Base-by-base conservation (phyloP, 352 stramenopile genomes). In the Pythium dissimile region DNA sequence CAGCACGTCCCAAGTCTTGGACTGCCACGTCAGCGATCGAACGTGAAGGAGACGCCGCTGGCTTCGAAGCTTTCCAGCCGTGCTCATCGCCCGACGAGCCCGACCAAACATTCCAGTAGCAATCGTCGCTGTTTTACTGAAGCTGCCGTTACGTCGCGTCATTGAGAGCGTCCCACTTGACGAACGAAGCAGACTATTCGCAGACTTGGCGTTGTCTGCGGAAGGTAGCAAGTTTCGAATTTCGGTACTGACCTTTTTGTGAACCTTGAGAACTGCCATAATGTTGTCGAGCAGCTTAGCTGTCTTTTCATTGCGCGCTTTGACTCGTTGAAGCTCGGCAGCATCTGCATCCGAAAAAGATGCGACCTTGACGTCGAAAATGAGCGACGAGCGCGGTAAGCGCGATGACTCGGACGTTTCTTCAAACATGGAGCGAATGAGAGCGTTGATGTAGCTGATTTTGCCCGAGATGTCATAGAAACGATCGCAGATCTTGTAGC, bases 1-100 rank as follows among this genome's bases (percentile, higher is more conserved):
- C 20, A 84, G 69, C 31, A 74, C 62, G 34, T 78, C 66, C 75
- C 75, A 86, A 26, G 72, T 56, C 3, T 39, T 31, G 0, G 71
- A 74, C 0, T 67, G 73, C 11, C 78, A 64, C 16, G 68, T 76
- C 2, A 56, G 43, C n/a, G n/a, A n/a, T 12, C 64, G 44, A 5
- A 62, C 62, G 0, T 24, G 28, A 31, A 83, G 72, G 11, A 57
- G 35, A 35, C 63, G 52, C 3, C 64, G 57, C 8, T 71, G 30
- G 53, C 65, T 71, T 3, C 56, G 53, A 11, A 54, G 39, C 21
- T 50, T 16, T 47, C 49, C 16, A 71, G 47, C 42, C 52, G 45
- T n/a, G 24, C 37, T 20, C 2, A 84, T 39, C 0, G 59, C 66
- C 2, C 62, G 59, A 43, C 64, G 69, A 1, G 75, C 75, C 2